A percentile compares a stretch with the other conserved stretches of the same genome.
Conservation (phyloP, 2,329 filamentous ascomycete genomes). For the Aspergillus phoenicis region DNA sequence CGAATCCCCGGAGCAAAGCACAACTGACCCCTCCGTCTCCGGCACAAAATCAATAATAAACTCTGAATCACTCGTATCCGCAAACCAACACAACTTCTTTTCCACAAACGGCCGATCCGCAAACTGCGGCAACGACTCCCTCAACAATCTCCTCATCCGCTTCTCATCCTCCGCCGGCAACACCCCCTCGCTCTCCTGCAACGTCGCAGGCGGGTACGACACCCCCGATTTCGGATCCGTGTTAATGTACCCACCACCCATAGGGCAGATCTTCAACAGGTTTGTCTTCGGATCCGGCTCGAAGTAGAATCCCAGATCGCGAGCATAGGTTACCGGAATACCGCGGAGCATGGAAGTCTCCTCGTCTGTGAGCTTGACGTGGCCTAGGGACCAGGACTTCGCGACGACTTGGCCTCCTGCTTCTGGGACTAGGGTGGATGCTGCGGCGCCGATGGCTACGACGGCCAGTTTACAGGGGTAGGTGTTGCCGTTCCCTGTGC, state of each 20-base stretch:
- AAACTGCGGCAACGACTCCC: conserved; percentile 56
- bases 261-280: conserved; percentile 62
- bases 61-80: conserved; percentile 62
- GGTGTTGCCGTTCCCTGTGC: conserved; percentile 42
- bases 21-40: conserved; percentile 47
- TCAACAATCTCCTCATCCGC: conserved; percentile 54
- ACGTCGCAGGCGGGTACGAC: conserved; percentile 46
- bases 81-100: conserved; percentile 64
- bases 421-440: conserved; percentile 52
- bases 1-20: conserved; percentile 61
- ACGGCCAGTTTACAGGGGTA: conserved; percentile 49
- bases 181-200: conserved; percentile 42
- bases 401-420: conserved; percentile 56
- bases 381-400: conserved; percentile 62
- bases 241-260: conserved; percentile 60
- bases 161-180: conserved; percentile 58
- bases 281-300: conserved; percentile 63
- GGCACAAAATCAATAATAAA: conserved; percentile 64
- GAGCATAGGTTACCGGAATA: conserved; percentile 63
- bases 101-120: conserved; percentile 60
- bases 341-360: conserved; percentile 58
- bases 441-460: conserved; percentile 56
- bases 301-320: conserved; percentile 67
- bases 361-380: conserved; percentile 58
- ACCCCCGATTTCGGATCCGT: conserved; percentile 48